phyloP scores from a whole-genome alignment of 2,329 filamentous ascomycete species.

The Fusarium sp. region DNA sequence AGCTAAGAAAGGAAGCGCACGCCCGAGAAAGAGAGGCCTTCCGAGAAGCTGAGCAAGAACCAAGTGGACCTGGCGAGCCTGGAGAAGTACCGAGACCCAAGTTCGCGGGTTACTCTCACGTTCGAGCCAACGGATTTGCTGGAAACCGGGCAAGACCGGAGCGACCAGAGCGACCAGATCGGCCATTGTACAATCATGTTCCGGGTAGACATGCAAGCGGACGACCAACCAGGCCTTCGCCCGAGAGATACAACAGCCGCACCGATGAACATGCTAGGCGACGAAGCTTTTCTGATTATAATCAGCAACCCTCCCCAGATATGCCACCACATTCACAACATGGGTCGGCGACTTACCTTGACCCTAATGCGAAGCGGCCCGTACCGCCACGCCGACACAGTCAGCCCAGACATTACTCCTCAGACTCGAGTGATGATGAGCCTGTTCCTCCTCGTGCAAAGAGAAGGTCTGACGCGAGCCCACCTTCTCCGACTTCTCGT shows the following conservation, averaged over 20 bases:
- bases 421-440: conserved; percentile 61
- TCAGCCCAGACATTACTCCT: conserved; percentile 62
- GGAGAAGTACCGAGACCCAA: conserved; percentile 54
- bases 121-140: conserved; percentile 51
- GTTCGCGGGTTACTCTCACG: conserved; percentile 55
- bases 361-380: conserved; percentile 53
- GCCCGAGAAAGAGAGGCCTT: conserved; percentile 54
- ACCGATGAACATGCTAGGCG: conserved; percentile 61
- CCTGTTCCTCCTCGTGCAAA: conserved; percentile 49
- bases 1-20: conserved; percentile 73
- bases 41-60: conserved; percentile 31
- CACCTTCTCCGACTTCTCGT: conserved; percentile 52
- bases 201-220: conserved; percentile 55
- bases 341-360: conserved; percentile 53
- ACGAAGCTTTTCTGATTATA: conserved; percentile 68
- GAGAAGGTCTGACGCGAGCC: conserved; percentile 47
- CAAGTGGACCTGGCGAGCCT: conserved; percentile 48
- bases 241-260: conserved; percentile 56
- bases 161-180: conserved; percentile 49
- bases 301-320: conserved; percentile 55
- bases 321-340: conserved; percentile 48
- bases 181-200: conserved; percentile 60
- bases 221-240: conserved; percentile 53
- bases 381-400: conserved; percentile 62
- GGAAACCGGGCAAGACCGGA: conserved; percentile 50